phyloP scores from a whole-genome alignment of 2,329 filamentous ascomycete species.

The Colletotrichum sp. region DNA sequence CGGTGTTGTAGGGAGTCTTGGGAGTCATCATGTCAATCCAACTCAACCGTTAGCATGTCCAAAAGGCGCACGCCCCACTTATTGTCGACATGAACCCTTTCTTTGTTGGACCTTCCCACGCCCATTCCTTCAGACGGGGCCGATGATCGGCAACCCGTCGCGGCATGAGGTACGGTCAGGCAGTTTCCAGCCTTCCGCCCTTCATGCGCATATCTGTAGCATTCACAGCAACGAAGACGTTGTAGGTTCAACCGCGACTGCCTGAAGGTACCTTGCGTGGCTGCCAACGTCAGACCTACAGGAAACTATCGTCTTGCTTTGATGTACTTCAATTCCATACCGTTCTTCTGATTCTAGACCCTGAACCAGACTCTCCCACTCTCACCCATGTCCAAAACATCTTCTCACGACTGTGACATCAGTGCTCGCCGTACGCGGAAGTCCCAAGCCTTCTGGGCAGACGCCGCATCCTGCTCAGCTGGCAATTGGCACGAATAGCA shows the following conservation, averaged over 20 bases:
- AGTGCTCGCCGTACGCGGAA: not conserved
- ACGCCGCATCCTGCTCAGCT: not conserved
- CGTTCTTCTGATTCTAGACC: not conserved
- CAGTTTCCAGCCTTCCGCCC: not conserved
- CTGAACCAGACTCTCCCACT: not conserved
- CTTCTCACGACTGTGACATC: not conserved
- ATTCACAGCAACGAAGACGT: not conserved
- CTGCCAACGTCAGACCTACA: not conserved
- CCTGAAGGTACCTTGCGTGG: not conserved
- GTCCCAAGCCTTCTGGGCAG: not conserved
- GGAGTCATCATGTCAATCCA: conserved; percentile 16
- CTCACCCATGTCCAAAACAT: not conserved
- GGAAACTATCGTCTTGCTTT: not conserved
- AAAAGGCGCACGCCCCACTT: conserved; percentile 6
- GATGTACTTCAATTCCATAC: not conserved
- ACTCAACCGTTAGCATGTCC: not conserved
- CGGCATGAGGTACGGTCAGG: not conserved
- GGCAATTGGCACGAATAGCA: not conserved
- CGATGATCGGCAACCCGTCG: conserved; percentile 1
- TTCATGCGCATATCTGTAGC: not conserved
- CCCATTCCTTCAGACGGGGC: not conserved
- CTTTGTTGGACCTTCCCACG: not conserved
- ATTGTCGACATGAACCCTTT: not conserved
- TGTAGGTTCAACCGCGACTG: not conserved
- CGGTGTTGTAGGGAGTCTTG: not conserved